phyloP scores from a whole-genome alignment of 371 early-diverging fungal genomes.

The Parasitella parasitica region DNA sequence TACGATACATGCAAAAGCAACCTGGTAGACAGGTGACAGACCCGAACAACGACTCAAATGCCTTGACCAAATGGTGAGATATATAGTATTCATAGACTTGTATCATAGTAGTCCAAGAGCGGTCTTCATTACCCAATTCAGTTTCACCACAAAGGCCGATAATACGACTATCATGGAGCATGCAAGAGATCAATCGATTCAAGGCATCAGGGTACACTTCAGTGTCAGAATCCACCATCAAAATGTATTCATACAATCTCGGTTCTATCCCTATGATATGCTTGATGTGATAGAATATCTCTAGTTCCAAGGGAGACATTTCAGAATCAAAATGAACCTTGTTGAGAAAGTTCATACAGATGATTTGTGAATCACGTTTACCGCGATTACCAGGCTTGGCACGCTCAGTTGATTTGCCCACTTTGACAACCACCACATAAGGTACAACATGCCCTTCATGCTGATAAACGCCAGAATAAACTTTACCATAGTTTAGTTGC shows the following conservation, averaged over 20 bases:
- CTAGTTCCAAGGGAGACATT: constrained; percentile 89
- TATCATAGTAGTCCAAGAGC: constrained; percentile 95
- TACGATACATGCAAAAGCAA: constrained; percentile 95
- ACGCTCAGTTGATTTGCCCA: constrained; percentile 75
- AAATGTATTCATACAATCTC: constrained; percentile 84
- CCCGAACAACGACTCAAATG: constrained; percentile 99
- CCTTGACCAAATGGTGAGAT: constrained; percentile 96
- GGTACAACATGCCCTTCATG: constrained; percentile 84
- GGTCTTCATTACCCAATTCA: constrained; percentile 81
- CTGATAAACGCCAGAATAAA: constrained; percentile 95
- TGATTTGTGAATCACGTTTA: constrained; percentile 98
- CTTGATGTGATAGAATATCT: constrained; percentile 91
- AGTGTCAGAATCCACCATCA: constrained; percentile 98
- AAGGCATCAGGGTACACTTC: constrained; percentile 80
- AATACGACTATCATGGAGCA: constrained; percentile 81
- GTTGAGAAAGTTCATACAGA: constrained; percentile 96
- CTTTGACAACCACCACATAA: constrained; percentile 92
- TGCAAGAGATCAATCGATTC: constrained; percentile 75
- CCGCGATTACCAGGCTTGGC: constrained; percentile 94
- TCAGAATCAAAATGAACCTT: constrained; percentile 89
- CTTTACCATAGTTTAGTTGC: constrained; percentile 93
- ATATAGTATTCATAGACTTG: constrained; percentile 99
- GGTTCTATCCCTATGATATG: constrained; percentile 89
- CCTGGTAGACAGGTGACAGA: constrained; percentile 95
- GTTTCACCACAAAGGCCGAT: constrained; percentile 96